Conservation (phyloP, 495 filamentous ascomycete species). For the Patellaria atrata region DNA sequence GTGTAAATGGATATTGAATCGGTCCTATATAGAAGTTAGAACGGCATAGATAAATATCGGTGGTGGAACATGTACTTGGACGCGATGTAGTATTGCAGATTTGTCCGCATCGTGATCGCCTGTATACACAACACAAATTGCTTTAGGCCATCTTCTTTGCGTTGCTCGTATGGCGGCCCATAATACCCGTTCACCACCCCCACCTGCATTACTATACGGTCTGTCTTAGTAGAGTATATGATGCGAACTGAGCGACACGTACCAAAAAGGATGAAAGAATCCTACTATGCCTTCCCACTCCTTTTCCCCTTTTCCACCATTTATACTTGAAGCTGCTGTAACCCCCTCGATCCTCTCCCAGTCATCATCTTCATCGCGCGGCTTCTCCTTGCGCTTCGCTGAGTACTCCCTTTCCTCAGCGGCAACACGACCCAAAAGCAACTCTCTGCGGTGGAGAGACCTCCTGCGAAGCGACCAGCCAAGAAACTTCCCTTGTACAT, state of each 20-base stretch:
- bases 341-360: conserved; percentile 63
- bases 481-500: conserved; percentile 31
- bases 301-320: conserved; percentile 36
- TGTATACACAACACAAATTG: conserved; percentile 82
- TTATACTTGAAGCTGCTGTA: conserved; percentile 35
- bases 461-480: conserved; percentile 55
- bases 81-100: conserved; percentile 57
- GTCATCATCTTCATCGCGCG: conserved; percentile 36
- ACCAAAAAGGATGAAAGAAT: conserved; percentile 97
- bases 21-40: conserved; percentile 28
- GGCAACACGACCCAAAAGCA: conserved; percentile 44
- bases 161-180: conserved; percentile 93
- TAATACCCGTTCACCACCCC: conserved; percentile 88
- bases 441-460: conserved; percentile 48
- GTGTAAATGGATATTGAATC: conserved; percentile 87
- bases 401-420: conserved; percentile 43
- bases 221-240: conserved; percentile 1
- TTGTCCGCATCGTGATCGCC: conserved; percentile 84
- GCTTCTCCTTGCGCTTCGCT: conserved; percentile 26
- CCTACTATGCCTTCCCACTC: conserved; percentile 76
- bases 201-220: conserved; percentile 67
- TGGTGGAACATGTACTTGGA: conserved; percentile 37
- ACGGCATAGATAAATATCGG: conserved; percentile 20
- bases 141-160: conserved; percentile 76
- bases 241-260: conserved; percentile 15